Conservation (phyloP, 352 stramenopile species). For the Phytophthora sp. region DNA sequence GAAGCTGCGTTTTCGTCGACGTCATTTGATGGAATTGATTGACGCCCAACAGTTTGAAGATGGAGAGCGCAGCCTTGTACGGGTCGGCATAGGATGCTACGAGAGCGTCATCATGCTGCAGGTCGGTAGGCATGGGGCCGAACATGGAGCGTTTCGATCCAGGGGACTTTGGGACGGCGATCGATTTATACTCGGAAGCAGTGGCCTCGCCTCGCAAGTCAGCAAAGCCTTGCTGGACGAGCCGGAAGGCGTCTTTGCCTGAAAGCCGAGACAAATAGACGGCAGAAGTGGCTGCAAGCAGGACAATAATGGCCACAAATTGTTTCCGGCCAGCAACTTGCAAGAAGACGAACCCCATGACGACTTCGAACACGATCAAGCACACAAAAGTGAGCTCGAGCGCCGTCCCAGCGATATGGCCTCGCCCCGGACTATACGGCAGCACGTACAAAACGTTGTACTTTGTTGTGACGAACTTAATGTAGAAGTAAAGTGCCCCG, state of each 20-base stretch:
- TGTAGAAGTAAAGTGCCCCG: constrained; percentile 80
- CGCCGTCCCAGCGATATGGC: constrained; percentile 68
- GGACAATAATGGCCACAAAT: constrained; percentile 64
- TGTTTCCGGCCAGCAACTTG: constrained; percentile 60
- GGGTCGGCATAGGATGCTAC: constrained; percentile 71
- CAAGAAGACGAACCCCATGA: constrained; percentile 77
- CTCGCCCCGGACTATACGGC: constrained; percentile 68
- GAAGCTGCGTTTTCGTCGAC: constrained; percentile 58
- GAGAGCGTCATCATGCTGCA: constrained; percentile 47
- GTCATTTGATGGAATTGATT: constrained; percentile 79
- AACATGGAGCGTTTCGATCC: constrained; percentile 45
- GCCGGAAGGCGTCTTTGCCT: constrained; percentile 36
- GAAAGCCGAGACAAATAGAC: constrained; percentile 68
- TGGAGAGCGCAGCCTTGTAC: constrained; percentile 75
- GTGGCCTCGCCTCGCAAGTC: constrained; percentile 31
- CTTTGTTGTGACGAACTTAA: constrained; percentile 77
- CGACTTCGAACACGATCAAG: constrained; percentile 75
- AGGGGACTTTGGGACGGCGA: constrained; percentile 27
- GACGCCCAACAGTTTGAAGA: constrained; percentile 73
- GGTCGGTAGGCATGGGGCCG: constrained; percentile 40
- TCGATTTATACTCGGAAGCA: constrained; percentile 23
- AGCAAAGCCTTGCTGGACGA: constrained; percentile 45
- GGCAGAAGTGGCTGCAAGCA: constrained; percentile 48
- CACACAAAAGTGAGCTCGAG: constrained; percentile 71
- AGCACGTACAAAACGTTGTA: constrained; percentile 87